phyloP scores from a whole-genome alignment of 306 rosid genomes.

The Inga oerstediana region DNA sequence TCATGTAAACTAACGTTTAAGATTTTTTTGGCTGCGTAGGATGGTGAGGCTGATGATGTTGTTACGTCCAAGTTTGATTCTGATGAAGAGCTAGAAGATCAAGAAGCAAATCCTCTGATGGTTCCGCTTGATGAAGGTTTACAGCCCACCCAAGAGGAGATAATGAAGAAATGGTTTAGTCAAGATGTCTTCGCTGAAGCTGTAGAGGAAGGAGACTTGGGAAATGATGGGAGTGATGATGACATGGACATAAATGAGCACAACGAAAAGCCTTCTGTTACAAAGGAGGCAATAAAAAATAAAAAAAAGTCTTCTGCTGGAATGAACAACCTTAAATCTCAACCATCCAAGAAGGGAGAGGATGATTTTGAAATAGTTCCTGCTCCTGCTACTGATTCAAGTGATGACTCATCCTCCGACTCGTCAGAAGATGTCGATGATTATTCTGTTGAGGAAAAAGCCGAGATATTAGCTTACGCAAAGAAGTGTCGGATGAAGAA shows the following conservation, averaged over 20 bases:
- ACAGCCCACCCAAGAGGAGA: conserved; percentile 72
- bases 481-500: conserved; percentile 84
- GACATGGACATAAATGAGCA: conserved; percentile 64
- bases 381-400: conserved; percentile 81
- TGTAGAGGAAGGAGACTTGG: conserved; percentile 69
- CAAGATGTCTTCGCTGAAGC: conserved; percentile 90
- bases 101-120: conserved; percentile 84
- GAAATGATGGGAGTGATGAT: conserved; percentile 52
- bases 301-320: conserved; percentile 23
- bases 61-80: conserved; percentile 69
- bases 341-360: conserved; percentile 50
- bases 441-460: conserved; percentile 43
- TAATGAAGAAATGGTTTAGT: conserved; percentile 81
- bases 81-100: conserved; percentile 58
- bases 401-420: conserved; percentile 76
- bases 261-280: conserved; percentile 36
- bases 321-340: conserved; percentile 26
- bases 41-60: conserved; percentile 53
- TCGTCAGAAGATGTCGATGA: conserved; percentile 49
- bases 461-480: conserved; percentile 82
- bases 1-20: background rate
- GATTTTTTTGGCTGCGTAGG: conserved; percentile 51
- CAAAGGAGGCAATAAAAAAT: conserved; percentile 47
- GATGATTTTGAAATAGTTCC: conserved; percentile 83
- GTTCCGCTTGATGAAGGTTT: conserved; percentile 74